phyloP scores from a whole-genome alignment of 2,329 filamentous ascomycete species.

The Emydomyces testavorans region DNA sequence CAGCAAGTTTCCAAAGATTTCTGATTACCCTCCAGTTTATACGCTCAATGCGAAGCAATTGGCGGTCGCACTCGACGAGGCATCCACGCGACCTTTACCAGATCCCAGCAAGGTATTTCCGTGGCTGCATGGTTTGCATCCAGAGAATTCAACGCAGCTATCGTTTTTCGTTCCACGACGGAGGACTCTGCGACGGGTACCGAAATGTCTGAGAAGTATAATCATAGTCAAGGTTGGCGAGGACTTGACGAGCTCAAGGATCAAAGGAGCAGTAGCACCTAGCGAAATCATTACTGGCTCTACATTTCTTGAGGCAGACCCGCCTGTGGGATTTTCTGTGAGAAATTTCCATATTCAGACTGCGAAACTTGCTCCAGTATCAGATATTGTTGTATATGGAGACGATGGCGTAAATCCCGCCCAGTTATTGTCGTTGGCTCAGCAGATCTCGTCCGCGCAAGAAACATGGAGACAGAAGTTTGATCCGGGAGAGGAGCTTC shows the following conservation, averaged over 20 bases:
- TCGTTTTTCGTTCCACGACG: conserved; percentile 76
- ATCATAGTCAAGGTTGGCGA: conserved; percentile 83
- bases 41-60: conserved; percentile 59
- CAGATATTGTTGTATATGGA: conserved; percentile 87
- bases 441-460: conserved; percentile 62
- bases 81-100: conserved; percentile 68
- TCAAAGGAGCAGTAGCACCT: conserved; percentile 78
- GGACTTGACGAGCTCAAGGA: conserved; percentile 57
- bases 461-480: conserved; percentile 58
- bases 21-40: conserved; percentile 52
- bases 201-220: conserved; percentile 66
- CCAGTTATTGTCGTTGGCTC: conserved; percentile 54
- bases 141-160: conserved; percentile 76
- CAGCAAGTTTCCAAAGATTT: conserved; percentile 48
- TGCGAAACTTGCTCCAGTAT: conserved; percentile 74
- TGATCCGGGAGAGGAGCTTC: conserved; percentile 44
- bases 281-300: conserved; percentile 60
- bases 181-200: conserved; percentile 57
- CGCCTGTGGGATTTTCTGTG: conserved; percentile 82
- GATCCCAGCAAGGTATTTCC: conserved; percentile 81
- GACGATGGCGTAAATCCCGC: conserved; percentile 52
- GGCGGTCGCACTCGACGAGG: conserved; percentile 61
- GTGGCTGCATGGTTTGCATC: conserved; percentile 89
- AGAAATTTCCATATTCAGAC: conserved; percentile 96
- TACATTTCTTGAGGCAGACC: conserved; percentile 73